Conservation (phyloP, 2,329 filamentous ascomycete species). For the Phyllosticta ampelicida region DNA sequence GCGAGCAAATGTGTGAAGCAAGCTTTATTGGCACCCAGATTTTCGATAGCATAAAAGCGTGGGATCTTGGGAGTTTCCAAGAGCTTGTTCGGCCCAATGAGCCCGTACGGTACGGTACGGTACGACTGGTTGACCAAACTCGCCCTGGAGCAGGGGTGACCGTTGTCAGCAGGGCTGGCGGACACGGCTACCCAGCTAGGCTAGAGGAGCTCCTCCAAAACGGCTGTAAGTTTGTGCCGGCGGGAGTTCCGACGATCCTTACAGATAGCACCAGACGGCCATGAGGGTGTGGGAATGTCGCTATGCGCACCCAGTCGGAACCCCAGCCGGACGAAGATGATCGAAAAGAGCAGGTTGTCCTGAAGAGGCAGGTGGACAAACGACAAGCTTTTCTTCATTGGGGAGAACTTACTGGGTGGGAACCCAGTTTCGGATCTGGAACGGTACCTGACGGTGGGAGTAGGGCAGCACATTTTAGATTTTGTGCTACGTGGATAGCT, state of each 20-base stretch:
- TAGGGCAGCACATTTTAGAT: not conserved
- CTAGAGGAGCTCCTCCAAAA: not conserved
- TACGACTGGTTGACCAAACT: not conserved
- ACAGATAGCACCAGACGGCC: not conserved
- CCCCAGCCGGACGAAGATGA: no score
- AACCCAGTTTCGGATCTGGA: not conserved
- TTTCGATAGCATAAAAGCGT: no score
- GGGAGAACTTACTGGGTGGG: not conserved
- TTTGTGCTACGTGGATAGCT: not conserved
- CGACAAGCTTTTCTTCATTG: not conserved
- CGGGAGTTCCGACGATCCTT: not conserved
- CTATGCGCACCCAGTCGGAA: no score
- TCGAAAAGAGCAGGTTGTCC: not conserved
- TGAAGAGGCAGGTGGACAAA: not conserved
- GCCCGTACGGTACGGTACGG: not conserved
- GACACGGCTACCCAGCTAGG: not conserved
- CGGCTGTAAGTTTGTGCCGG: not conserved
- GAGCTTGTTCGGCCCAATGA: not conserved
- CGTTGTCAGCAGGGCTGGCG: not conserved
- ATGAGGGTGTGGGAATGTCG: not conserved
- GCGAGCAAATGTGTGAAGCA: no score
- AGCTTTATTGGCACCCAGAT: no score
- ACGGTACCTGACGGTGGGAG: not conserved
- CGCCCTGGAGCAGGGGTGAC: not conserved
- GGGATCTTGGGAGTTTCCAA: not conserved